phyloP scores from a whole-genome alignment of 768 basidiomycete species.

The Pleurotus giganteus region DNA sequence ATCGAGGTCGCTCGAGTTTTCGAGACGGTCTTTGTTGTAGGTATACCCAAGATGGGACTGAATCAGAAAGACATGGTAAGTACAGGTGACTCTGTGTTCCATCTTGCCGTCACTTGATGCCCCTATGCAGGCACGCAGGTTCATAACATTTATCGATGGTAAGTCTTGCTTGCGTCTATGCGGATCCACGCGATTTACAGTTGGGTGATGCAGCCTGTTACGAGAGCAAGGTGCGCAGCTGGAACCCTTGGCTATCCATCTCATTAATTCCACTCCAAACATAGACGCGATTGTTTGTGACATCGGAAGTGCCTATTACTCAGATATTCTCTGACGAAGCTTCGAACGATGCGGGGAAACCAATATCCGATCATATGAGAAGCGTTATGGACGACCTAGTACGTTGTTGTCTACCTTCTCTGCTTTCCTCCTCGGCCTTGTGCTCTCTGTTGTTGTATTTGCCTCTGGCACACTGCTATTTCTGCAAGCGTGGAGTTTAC shows the following conservation, averaged over 20 bases:
- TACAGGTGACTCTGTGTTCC: conserved; percentile 9
- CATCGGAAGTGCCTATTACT: conserved; percentile 90
- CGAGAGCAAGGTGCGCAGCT: conserved; percentile 68
- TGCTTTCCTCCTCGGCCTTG: conserved; percentile 8
- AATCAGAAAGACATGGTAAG: conserved; percentile 81
- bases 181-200: not conserved
- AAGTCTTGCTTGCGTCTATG: conserved; percentile 21
- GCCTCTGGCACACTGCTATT: not conserved
- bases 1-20: conserved; percentile 89
- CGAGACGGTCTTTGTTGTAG: conserved; percentile 81
- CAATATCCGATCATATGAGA: conserved; percentile 82
- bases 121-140: conserved; percentile 74
- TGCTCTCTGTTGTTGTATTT: not conserved
- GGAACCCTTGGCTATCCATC: not conserved
- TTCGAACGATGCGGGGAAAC: conserved; percentile 30
- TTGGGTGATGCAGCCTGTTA: conserved; percentile 65
- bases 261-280: conserved; percentile 5
- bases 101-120: conserved; percentile 2
- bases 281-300: conserved; percentile 86
- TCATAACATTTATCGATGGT: conserved; percentile 98
- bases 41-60: conserved; percentile 87
- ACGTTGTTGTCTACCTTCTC: conserved; percentile 22
- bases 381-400: conserved; percentile 96
- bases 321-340: conserved; percentile 84
- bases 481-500: not conserved